phyloP scores from a whole-genome alignment of 768 basidiomycete species.

The Pleurotus sapidus region DNA sequence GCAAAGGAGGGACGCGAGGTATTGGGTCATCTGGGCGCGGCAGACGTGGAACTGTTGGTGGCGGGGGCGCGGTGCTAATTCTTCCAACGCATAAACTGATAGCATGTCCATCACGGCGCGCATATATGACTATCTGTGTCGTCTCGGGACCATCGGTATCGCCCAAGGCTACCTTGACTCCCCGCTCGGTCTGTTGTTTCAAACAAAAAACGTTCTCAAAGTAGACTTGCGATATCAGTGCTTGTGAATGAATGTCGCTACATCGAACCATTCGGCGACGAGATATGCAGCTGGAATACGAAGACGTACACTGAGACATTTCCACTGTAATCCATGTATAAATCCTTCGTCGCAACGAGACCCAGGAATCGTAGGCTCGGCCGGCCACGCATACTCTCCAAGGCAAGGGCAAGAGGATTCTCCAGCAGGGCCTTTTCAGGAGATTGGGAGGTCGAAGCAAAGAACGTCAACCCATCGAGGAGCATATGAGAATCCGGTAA shows the following conservation, averaged over 20 bases:
- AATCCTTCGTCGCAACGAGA: constrained; percentile 45
- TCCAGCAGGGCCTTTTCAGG: constrained; percentile 38
- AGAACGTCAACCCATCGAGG: constrained; percentile 73
- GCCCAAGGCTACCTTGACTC: constrained; percentile 67
- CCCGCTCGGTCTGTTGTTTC: constrained; percentile 31
- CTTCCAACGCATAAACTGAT: constrained; percentile 7
- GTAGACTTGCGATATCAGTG: constrained; percentile 58
- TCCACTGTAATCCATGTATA: constrained; percentile 60
- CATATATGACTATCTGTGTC: constrained; percentile 59
- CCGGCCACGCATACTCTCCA: constrained; percentile 80
- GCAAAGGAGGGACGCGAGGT: constrained; percentile 62
- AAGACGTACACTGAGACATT: constrained; percentile 45
- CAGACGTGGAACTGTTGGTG: constrained; percentile 20
- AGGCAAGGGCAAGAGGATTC: constrained; percentile 66
- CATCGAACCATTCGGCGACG: not conserved
- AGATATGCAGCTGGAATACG: too few species aligned
- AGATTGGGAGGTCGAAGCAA: constrained; percentile 34
- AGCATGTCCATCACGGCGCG: constrained; percentile 18
- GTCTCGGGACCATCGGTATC: constrained; percentile 72
- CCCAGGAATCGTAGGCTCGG: constrained; percentile 61
- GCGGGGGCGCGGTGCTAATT: constrained; percentile 16
- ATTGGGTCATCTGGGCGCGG: constrained; percentile 80
- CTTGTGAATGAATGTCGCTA: constrained; percentile 71
- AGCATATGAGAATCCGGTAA: constrained; percentile 69
- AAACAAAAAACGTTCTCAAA: constrained; percentile 73